Conservation (phyloP, 75 land plant genomes). For the Pseudotsuga menziesii region DNA sequence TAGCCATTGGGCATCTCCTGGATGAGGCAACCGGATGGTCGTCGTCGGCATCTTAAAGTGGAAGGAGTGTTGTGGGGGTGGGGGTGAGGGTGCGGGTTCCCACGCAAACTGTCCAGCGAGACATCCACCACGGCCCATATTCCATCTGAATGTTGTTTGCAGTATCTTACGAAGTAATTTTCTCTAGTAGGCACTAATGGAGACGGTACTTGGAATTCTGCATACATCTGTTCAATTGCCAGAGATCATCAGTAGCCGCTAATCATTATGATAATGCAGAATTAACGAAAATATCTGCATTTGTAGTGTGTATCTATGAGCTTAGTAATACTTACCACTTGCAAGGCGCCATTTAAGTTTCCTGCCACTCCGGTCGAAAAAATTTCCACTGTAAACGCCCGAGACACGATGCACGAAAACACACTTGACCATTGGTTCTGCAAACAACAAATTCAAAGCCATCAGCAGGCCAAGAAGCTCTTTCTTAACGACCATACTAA, state of each 20-base stretch:
- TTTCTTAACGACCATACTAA: too few relatives aligned
- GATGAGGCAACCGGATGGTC: slow-evolving; percentile 33
- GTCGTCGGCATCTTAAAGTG: slow-evolving; percentile 20
- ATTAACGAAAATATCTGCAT: neutral
- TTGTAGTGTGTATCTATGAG: neutral
- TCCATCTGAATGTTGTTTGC: slow-evolving; percentile 48
- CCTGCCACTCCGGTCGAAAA: slow-evolving; percentile 40
- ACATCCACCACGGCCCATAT: slow-evolving; percentile 66
- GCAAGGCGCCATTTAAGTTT: slow-evolving; percentile 36
- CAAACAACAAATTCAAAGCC: too few relatives aligned
- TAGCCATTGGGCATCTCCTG: slow-evolving; percentile 35
- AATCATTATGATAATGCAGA: neutral
- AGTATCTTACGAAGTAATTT: slow-evolving; percentile 38
- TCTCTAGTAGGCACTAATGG: slow-evolving; percentile 57
- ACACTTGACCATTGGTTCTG: slow-evolving; percentile 33
- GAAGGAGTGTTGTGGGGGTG: neutral
- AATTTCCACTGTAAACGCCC: slow-evolving; percentile 30
- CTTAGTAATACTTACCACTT: slow-evolving; percentile 24
- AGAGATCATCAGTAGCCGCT: neutral
- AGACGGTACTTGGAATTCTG: slow-evolving; percentile 52
- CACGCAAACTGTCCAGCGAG: slow-evolving; percentile 44
- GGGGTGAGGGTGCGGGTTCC: slow-evolving; percentile 3
- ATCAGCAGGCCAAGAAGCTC: too few relatives aligned
- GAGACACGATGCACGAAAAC: slow-evolving; percentile 39
- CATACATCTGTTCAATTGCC: slow-evolving; percentile 31